These are phyloP conservation scores for Corylus americana DNA, from an alignment of 306 rosid genomes.

Conservation along the genomic window DNA sequence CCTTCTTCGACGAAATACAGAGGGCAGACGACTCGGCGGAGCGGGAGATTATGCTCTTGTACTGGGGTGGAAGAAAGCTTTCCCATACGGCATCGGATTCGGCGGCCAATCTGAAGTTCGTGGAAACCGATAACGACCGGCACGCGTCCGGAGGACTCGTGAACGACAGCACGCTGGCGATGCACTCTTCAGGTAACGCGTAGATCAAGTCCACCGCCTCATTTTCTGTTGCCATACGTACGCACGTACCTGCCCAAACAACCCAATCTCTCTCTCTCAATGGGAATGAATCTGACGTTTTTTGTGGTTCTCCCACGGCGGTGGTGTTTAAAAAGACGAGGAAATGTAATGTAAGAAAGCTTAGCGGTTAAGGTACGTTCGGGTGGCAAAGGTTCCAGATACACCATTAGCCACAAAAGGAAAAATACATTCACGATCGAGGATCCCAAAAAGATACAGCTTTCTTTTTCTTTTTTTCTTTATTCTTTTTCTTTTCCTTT, in stretches of 20 bases:
- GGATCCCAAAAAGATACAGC: not conserved
- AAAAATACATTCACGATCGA: not conserved
- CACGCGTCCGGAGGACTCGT: slow-evolving; percentile 71
- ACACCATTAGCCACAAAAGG: slow-evolving; percentile 13
- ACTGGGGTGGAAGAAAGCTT: slow-evolving; percentile 54
- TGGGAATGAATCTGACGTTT: not conserved
- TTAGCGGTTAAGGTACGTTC: slow-evolving; percentile 40
- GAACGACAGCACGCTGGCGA: slow-evolving; percentile 58
- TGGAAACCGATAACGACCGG: slow-evolving; percentile 46
- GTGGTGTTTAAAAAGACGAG: not conserved
- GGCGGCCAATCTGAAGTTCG: slow-evolving; percentile 65
- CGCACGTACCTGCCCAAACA: too few relatives aligned
- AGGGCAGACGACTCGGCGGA: not conserved
- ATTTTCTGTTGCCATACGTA: not conserved
- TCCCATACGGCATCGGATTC: slow-evolving; percentile 83
- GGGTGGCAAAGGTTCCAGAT: not conserved
- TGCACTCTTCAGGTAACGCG: slow-evolving; percentile 66
- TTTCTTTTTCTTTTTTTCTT: too few relatives aligned
- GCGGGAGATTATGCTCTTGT: slow-evolving; percentile 25
- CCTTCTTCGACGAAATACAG: slow-evolving; percentile 48
- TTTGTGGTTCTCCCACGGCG: not conserved
- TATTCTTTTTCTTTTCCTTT: too few relatives aligned
- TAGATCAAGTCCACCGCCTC: slow-evolving; percentile 27
- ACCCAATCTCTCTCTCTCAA: not conserved
- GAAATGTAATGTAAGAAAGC: slow-evolving; percentile 14